phyloP scores from a whole-genome alignment of 2,329 filamentous ascomycete species.

The Paraphoma chrysanthemicola region DNA sequence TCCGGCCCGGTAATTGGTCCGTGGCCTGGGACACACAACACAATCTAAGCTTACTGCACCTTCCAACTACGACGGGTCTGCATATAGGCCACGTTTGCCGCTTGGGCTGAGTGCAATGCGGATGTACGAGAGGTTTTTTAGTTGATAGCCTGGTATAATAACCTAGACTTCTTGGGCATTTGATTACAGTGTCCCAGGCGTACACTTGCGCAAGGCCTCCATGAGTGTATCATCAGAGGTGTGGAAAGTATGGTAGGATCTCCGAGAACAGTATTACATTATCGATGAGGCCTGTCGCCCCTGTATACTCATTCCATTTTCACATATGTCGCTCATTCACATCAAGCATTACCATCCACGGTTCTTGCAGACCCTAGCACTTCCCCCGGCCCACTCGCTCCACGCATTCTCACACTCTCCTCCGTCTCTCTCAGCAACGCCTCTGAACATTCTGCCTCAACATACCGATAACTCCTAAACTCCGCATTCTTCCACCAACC shows the following conservation, averaged over 20 bases:
- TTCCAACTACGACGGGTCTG: background rate
- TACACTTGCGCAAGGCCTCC: background rate
- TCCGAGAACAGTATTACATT: too few relatives aligned
- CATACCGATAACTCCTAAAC: constrained; percentile 8
- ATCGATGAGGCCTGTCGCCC: too few relatives aligned
- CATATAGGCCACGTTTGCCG: background rate
- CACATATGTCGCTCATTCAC: too few relatives aligned
- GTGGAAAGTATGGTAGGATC: too few relatives aligned
- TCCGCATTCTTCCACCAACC: constrained; percentile 7
- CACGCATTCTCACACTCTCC: constrained; percentile 10
- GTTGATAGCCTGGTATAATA: too few relatives aligned
- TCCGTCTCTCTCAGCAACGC: constrained; percentile 6
- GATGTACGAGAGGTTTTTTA: too few relatives aligned
- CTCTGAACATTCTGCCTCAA: constrained; percentile 3
- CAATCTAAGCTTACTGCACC: background rate
- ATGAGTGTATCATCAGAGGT: too few relatives aligned
- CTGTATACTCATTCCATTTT: too few relatives aligned
- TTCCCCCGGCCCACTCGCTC: constrained; percentile 7
- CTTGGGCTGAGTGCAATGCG: too few relatives aligned
- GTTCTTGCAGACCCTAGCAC: background rate
- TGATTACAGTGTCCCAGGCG: background rate
- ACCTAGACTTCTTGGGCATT: too few relatives aligned
- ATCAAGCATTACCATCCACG: too few relatives aligned
- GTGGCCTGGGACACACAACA: background rate
- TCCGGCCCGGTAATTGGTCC: background rate